These are phyloP conservation scores for Erysimum pusillum DNA, from an alignment of 441 rosid genomes.

Conservation along the genomic window DNA sequence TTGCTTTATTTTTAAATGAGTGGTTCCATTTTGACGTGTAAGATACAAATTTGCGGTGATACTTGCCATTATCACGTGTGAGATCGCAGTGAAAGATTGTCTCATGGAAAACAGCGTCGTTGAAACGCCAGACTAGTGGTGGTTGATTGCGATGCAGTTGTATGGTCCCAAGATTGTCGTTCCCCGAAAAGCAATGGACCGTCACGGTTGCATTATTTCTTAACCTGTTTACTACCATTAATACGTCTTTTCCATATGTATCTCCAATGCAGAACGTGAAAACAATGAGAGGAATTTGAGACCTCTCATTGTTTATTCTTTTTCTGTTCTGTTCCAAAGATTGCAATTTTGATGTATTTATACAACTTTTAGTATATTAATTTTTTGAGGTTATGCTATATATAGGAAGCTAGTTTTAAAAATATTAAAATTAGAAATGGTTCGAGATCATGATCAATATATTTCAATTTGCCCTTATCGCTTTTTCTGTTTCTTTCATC, in stretches of 20 bases:
- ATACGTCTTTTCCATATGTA: conserved; percentile 14
- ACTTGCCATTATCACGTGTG: background rate
- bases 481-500: too few species aligned
- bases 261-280: conserved; percentile 26
- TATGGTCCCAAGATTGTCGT: background rate
- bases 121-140: background rate
- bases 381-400: conserved; percentile 16
- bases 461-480: background rate
- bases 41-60: background rate
- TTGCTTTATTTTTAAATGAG: background rate
- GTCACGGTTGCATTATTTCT: background rate
- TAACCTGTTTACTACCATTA: conserved; percentile 26
- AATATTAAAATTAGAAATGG: conserved; percentile 9
- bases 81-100: conserved; percentile 5
- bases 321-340: background rate
- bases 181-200: conserved; percentile 12
- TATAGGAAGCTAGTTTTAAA: conserved; percentile 10
- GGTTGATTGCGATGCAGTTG: background rate
- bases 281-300: conserved; percentile 14
- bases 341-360: background rate
- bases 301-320: conserved; percentile 22
- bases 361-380: background rate
- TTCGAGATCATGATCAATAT: background rate
- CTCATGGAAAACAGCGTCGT: background rate
- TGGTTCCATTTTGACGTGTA: background rate